A percentile compares a stretch with the other conserved stretches of the same genome.
These are phyloP conservation scores for Nitzschia inconspicua DNA, from an alignment of 108 stramenopile species.

Conservation along the genomic window DNA sequence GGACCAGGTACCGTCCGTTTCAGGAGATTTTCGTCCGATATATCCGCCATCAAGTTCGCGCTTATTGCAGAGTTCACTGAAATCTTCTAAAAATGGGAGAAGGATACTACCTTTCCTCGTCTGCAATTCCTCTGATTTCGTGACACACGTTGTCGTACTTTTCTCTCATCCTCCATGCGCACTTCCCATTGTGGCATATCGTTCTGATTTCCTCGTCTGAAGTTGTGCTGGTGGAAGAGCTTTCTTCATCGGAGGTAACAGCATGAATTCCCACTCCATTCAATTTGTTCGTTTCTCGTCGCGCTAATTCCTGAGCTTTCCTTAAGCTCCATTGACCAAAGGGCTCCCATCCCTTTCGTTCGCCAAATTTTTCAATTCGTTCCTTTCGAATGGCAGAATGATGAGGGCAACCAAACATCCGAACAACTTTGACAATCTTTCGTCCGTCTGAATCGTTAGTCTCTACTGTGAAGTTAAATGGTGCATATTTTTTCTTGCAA, in stretches of 20 bases:
- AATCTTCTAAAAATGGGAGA: too few relatives aligned
- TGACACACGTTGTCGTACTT: conserved; percentile 72
- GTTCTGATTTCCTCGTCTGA: conserved; percentile 46
- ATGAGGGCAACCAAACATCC: conserved; percentile 78
- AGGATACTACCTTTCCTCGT: too few relatives aligned
- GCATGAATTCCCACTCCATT: conserved; percentile 1
- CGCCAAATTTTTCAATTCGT: conserved; percentile 64
- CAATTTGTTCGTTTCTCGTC: conserved; percentile 45
- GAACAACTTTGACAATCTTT: conserved; percentile 52
- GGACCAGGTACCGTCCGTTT: too few relatives aligned
- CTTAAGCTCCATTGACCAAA: conserved; percentile 83
- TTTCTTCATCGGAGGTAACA: background rate
- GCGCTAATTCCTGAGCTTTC: conserved; percentile 65
- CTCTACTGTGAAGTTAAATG: conserved; percentile 58
- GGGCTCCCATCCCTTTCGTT: conserved; percentile 80
- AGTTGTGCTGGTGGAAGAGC: conserved; percentile 7
- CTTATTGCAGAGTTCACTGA: background rate
- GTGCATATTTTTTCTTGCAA: conserved; percentile 88
- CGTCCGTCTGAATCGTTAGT: conserved; percentile 10
- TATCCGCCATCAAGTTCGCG: too few relatives aligned
- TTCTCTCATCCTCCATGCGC: conserved; percentile 71
- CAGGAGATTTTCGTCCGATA: too few relatives aligned
- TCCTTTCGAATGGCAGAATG: conserved; percentile 59
- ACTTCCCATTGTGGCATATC: conserved; percentile 77
- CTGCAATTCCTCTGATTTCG: conserved; percentile 30